A percentile compares a stretch with the other conserved stretches of the same genome.
Conservation (phyloP, 2,329 filamentous ascomycete genomes). For the Fusarium papillatum region DNA sequence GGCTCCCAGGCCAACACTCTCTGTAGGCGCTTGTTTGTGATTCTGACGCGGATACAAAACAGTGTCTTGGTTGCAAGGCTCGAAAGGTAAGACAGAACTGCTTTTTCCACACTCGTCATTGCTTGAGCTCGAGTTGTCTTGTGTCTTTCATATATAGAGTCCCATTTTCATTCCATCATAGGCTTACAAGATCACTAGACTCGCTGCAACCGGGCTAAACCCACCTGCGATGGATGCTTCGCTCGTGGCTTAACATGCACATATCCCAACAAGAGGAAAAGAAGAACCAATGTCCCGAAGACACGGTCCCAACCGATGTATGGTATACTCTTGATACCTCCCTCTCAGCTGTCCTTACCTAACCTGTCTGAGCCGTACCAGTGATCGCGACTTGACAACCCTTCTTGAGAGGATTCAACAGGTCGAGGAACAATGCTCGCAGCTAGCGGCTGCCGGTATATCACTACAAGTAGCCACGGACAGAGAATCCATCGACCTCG, state of each 20-base stretch:
- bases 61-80: neutral
- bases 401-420: slow-evolving; percentile 1
- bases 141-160: neutral
- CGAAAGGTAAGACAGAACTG: neutral
- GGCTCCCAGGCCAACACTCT: neutral
- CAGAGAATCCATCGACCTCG: neutral
- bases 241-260: neutral
- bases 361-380: neutral
- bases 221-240: slow-evolving; percentile 8
- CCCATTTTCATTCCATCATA: neutral
- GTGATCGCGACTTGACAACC: neutral
- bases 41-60: neutral
- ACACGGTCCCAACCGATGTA: neutral
- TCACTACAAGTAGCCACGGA: neutral
- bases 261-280: neutral
- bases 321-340: neutral
- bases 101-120: neutral
- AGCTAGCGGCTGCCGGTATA: neutral
- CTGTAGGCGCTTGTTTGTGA: neutral
- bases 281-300: neutral
- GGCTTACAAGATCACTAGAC: neutral
- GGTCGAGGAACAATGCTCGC: slow-evolving; percentile 2
- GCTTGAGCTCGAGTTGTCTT: neutral
- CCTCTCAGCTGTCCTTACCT: neutral
- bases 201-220: slow-evolving; percentile 1